Evolutionary conservation across 176 grass and related monocot genomes (phyloP).

Genomic region (Zoysia japonica): DNA sequence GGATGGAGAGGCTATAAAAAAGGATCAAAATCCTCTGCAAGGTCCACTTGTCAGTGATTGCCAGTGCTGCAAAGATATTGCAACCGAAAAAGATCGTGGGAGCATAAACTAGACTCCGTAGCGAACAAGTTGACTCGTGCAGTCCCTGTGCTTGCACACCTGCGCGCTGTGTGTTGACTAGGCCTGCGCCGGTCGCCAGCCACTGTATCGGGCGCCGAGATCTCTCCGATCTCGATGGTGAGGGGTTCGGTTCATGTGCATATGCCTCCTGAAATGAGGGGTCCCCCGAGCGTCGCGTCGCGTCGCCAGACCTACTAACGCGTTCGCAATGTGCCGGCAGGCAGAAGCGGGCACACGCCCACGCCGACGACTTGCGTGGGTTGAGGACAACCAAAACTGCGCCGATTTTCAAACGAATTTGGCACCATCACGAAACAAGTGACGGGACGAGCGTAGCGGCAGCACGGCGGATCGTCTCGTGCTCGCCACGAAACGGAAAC

Average conservation of each 20-base stretch:
- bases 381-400: neutral
- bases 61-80: no score
- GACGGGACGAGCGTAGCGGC: neutral
- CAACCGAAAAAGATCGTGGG: no score
- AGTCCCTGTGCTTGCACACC: neutral
- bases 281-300: neutral
- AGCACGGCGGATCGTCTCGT: neutral
- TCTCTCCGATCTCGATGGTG: constrained; percentile 1
- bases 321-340: constrained; percentile 17
- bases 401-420: no score
- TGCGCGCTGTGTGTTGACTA: neutral
- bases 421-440: neutral
- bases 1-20: constrained; percentile 27
- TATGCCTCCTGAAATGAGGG: neutral
- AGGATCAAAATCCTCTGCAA: no score
- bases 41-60: no score
- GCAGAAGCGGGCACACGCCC: neutral
- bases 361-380: neutral
- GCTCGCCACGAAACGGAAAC: constrained; percentile 4
- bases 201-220: neutral
- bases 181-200: neutral
- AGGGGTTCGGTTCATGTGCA: constrained; percentile 37
- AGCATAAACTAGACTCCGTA: neutral
- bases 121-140: constrained; percentile 42
- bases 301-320: constrained; percentile 38